phyloP scores from a whole-genome alignment of 768 basidiomycete species.

The Dendrothele bispora region DNA sequence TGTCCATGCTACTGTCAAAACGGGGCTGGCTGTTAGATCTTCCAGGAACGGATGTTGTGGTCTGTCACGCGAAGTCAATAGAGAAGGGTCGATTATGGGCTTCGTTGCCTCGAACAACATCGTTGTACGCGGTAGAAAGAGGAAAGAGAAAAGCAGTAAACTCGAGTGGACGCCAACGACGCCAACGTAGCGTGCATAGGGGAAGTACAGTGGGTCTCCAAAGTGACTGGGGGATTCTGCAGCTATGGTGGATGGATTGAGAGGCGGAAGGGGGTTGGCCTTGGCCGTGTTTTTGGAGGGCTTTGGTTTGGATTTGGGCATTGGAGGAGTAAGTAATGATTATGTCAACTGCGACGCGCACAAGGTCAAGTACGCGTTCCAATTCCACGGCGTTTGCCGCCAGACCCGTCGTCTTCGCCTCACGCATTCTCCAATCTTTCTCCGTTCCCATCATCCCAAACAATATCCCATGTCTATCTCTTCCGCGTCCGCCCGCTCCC shows the following conservation, averaged over 20 bases:
- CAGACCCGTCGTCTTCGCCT: too few relatives aligned
- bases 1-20: conserved; percentile 56
- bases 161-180: conserved; percentile 66
- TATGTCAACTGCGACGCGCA: too few relatives aligned
- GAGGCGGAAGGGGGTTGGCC: too few relatives aligned
- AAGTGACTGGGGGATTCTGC: neutral
- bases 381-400: too few relatives aligned
- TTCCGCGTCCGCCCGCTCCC: neutral
- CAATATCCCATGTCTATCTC: conserved; percentile 8
- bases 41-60: conserved; percentile 74
- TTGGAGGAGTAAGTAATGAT: too few relatives aligned
- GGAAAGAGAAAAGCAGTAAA: conserved; percentile 62
- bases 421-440: too few relatives aligned
- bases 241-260: neutral
- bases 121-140: conserved; percentile 70
- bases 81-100: conserved; percentile 27
- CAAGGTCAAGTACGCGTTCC: too few relatives aligned
- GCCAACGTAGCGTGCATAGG: conserved; percentile 62
- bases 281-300: too few relatives aligned
- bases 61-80: conserved; percentile 48
- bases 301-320: too few relatives aligned
- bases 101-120: conserved; percentile 40
- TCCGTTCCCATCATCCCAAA: too few relatives aligned
- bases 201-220: conserved; percentile 29
- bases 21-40: conserved; percentile 61